A percentile compares a stretch with the other conserved stretches of the same genome.
These are phyloP conservation scores for Terana coerulea DNA, from an alignment of 768 basidiomycete species.

Conservation along the genomic window DNA sequence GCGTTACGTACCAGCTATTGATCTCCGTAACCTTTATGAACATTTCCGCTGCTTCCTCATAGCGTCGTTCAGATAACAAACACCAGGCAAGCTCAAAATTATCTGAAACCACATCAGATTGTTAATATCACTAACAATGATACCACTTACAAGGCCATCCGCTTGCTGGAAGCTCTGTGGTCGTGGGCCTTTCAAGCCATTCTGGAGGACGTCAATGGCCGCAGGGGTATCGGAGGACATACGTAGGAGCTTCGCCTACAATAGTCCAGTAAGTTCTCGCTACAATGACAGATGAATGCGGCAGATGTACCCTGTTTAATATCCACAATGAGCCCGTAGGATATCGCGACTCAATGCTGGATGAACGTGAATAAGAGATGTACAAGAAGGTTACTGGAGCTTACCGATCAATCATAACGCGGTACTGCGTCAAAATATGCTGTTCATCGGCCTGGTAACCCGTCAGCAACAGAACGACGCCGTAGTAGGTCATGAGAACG, in stretches of 20 bases:
- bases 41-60: slow-evolving; percentile 62
- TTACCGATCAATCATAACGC: slow-evolving; percentile 59
- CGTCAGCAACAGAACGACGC: slow-evolving; percentile 62
- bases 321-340: slow-evolving; percentile 73
- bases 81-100: slow-evolving; percentile 81
- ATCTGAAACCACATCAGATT: slow-evolving; percentile 43
- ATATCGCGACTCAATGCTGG: slow-evolving; percentile 52
- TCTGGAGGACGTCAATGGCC: slow-evolving; percentile 60
- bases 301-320: slow-evolving; percentile 51
- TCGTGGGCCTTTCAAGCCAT: slow-evolving; percentile 51
- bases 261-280: not conserved
- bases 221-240: slow-evolving; percentile 63
- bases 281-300: not conserved
- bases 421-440: slow-evolving; percentile 59
- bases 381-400: slow-evolving; percentile 16
- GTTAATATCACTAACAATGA: not conserved
- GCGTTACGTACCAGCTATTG: slow-evolving; percentile 59
- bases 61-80: slow-evolving; percentile 56
- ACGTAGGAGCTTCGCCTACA: slow-evolving; percentile 69
- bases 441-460: slow-evolving; percentile 77
- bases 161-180: slow-evolving; percentile 63
- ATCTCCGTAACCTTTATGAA: slow-evolving; percentile 62
- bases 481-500: slow-evolving; percentile 79
- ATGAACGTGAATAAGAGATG: not conserved
- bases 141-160: slow-evolving; percentile 55